These are phyloP conservation scores for Phytopythium ostracodes DNA, from an alignment of 352 stramenopile species.

Conservation along the genomic window DNA sequence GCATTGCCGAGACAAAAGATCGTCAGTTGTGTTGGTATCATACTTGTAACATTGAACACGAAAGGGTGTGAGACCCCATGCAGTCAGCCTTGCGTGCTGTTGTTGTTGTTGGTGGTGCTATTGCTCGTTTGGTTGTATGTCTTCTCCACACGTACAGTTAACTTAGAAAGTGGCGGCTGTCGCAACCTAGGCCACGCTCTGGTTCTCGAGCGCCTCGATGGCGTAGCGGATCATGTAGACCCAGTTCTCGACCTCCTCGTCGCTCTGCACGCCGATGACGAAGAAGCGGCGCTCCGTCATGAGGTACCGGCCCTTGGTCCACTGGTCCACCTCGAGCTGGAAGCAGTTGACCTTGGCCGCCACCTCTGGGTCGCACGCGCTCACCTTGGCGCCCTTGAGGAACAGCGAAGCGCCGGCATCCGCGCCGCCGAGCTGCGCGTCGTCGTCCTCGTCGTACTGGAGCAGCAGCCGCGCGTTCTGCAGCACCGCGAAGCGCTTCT, in stretches of 20 bases:
- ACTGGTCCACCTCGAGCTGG: slow-evolving; percentile 79
- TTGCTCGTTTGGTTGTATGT: background rate
- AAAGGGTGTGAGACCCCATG: too few relatives aligned
- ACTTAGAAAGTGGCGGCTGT: background rate
- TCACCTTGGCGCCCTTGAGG: slow-evolving; percentile 70
- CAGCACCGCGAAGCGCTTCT: slow-evolving; percentile 77
- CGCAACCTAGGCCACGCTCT: slow-evolving; percentile 9
- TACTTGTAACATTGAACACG: too few relatives aligned
- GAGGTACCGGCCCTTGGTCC: slow-evolving; percentile 73
- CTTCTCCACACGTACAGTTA: background rate
- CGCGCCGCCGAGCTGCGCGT: slow-evolving; percentile 1
- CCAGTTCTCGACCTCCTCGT: slow-evolving; percentile 78
- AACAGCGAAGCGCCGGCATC: slow-evolving; percentile 58
- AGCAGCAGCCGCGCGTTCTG: slow-evolving; percentile 63
- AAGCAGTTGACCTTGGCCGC: slow-evolving; percentile 79
- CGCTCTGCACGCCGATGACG: slow-evolving; percentile 65
- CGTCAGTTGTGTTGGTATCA: too few relatives aligned
- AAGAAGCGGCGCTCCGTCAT: slow-evolving; percentile 62
- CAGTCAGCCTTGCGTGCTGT: too few relatives aligned
- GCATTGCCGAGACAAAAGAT: background rate
- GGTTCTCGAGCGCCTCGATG: slow-evolving; percentile 80
- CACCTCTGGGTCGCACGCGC: slow-evolving; percentile 64
- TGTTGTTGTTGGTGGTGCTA: too few relatives aligned
- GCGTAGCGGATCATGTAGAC: slow-evolving; percentile 84
- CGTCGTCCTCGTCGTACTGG: slow-evolving; percentile 54